These are phyloP conservation scores for Gonapodya sp. DNA, from an alignment of 192 early-diverging fungal species.

Conservation along the genomic window DNA sequence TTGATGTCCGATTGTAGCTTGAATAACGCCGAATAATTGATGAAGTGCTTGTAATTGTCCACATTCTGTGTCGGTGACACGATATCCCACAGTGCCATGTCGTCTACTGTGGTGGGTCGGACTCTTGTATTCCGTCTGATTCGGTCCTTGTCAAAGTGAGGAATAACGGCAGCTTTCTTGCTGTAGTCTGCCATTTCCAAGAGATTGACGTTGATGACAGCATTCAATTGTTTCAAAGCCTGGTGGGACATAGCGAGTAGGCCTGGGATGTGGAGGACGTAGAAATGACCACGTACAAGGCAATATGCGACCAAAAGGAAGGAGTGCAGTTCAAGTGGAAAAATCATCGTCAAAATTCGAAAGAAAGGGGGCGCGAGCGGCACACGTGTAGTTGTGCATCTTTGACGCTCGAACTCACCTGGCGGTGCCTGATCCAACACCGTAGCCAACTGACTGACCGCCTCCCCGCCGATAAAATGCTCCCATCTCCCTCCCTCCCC, in stretches of 20 bases:
- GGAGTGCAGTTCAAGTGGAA: not conserved
- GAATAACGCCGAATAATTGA: constrained; percentile 37
- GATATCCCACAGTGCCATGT: constrained; percentile 25
- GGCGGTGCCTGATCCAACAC: constrained; percentile 40
- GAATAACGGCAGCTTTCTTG: constrained; percentile 18
- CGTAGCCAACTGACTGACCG: constrained; percentile 31
- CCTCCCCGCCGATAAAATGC: constrained; percentile 43
- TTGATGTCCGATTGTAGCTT: constrained; percentile 43
- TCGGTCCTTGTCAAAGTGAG: not conserved
- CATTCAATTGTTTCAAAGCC: constrained; percentile 28
- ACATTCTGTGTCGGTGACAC: constrained; percentile 21
- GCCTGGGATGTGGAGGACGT: constrained; percentile 25
- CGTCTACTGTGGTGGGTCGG: constrained; percentile 18
- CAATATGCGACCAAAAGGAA: not conserved
- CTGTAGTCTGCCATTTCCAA: constrained; percentile 33
- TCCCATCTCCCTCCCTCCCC: constrained; percentile 35
- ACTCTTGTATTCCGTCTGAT: constrained; percentile 16
- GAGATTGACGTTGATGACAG: constrained; percentile 27
- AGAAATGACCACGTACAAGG: too few relatives aligned
- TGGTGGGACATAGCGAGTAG: constrained; percentile 38
- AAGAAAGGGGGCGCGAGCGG: too few relatives aligned
- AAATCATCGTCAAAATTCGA: constrained; percentile 12
- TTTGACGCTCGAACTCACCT: constrained; percentile 18
- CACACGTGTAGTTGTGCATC: too few relatives aligned
- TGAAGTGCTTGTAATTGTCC: constrained; percentile 34